Conservation (phyloP, 1,139 yeast species). For the Diutina catenulata region DNA sequence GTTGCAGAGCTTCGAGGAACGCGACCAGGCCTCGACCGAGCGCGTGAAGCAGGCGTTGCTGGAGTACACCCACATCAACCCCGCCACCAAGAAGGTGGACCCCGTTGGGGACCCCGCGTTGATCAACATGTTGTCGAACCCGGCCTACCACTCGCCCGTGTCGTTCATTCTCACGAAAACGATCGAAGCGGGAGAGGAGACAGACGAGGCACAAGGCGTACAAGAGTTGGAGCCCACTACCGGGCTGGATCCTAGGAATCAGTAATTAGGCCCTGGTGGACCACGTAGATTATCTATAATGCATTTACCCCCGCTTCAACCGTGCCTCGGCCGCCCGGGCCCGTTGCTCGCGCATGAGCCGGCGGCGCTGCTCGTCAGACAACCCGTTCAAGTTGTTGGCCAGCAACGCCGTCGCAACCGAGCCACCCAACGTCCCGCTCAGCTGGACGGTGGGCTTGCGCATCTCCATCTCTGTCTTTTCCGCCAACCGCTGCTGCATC, state of each 20-base stretch:
- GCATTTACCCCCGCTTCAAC: constrained; percentile 16
- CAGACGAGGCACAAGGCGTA: too few relatives aligned
- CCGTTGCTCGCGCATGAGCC: constrained; percentile 83
- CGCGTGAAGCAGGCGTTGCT: not conserved
- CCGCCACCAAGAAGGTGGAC: not conserved
- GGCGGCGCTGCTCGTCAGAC: constrained; percentile 57
- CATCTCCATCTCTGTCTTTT: constrained; percentile 26
- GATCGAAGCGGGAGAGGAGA: not conserved
- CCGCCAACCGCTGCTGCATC: constrained; percentile 30
- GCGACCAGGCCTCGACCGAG: not conserved
- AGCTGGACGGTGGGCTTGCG: constrained; percentile 20
- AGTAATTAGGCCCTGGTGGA: not conserved
- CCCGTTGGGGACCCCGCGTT: not conserved
- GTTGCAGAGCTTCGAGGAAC: not conserved
- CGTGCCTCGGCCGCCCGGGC: constrained; percentile 97
- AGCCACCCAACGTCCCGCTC: constrained; percentile 19
- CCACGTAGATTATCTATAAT: not conserved
- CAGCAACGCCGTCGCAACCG: constrained; percentile 9
- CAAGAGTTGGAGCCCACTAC: too few relatives aligned
- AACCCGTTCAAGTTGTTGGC: constrained; percentile 22
- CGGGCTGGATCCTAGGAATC: too few relatives aligned
- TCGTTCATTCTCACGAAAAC: not conserved
- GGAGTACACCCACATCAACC: not conserved
- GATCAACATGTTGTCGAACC: not conserved
- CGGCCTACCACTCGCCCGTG: not conserved